These are phyloP conservation scores for Emergomyces orientalis DNA, from an alignment of 2,329 filamentous ascomycete species.

Conservation along the genomic window DNA sequence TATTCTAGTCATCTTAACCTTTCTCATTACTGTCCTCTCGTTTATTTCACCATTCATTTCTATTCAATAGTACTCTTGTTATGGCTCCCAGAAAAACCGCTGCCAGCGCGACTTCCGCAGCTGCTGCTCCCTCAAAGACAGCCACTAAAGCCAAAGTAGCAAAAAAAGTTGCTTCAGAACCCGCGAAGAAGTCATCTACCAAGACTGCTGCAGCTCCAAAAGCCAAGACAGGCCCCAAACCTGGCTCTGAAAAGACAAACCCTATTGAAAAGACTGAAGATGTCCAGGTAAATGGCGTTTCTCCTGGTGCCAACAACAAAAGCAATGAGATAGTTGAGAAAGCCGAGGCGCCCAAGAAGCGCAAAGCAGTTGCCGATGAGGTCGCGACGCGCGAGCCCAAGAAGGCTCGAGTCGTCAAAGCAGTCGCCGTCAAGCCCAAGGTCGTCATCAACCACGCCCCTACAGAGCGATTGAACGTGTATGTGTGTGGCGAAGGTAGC, in stretches of 20 bases:
- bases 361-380: conserved; percentile 26
- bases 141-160: conserved; percentile 20
- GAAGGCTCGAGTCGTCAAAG: conserved; percentile 23
- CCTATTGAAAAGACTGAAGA: neutral
- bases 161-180: conserved; percentile 19
- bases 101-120: conserved; percentile 17
- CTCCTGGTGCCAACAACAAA: neutral
- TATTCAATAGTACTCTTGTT: conserved; percentile 7
- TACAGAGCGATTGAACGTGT: conserved; percentile 53
- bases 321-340: neutral
- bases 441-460: conserved; percentile 55
- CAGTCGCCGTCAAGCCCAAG: conserved; percentile 18
- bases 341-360: conserved; percentile 19
- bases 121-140: conserved; percentile 17
- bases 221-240: conserved; percentile 14
- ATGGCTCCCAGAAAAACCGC: conserved; percentile 23
- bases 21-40: neutral
- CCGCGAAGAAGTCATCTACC: conserved; percentile 14
- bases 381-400: conserved; percentile 24
- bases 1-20: neutral
- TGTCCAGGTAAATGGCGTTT: conserved; percentile 3
- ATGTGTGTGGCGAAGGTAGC: conserved; percentile 69
- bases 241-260: conserved; percentile 5
- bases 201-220: conserved; percentile 14
- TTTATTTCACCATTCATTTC: neutral